A percentile compares a stretch with the other conserved stretches of the same genome.
Conservation (phyloP, 2,329 filamentous ascomycete species). For the Pseudocercospora cruenta region DNA sequence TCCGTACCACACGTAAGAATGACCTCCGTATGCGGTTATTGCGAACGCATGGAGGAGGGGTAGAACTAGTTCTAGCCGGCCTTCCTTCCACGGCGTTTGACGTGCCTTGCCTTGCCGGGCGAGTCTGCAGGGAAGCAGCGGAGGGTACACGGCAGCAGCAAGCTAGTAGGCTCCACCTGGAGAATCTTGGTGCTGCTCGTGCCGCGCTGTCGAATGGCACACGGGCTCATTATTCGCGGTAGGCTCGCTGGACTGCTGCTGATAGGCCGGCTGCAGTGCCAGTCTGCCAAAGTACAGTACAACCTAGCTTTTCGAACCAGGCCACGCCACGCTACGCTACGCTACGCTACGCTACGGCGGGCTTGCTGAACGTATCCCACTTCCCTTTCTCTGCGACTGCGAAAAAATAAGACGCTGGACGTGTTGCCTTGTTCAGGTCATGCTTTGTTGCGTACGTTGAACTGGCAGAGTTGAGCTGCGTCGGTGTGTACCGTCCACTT, state of each 20-base stretch:
- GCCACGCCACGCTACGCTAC: neutral
- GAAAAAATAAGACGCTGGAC: neutral
- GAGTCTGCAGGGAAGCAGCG: neutral
- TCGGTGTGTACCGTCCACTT: neutral
- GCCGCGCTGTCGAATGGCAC: neutral
- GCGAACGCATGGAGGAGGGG: neutral
- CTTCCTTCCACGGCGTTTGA: too few species aligned
- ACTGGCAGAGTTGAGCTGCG: neutral
- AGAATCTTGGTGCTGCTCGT: neutral
- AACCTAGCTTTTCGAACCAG: neutral
- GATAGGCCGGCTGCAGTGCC: neutral
- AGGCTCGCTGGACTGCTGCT: neutral
- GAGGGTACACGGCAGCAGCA: neutral
- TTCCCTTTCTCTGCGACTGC: neutral
- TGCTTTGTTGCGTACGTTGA: slow-evolving; percentile 1
- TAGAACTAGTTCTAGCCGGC: too few species aligned
- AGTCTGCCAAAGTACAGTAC: neutral
- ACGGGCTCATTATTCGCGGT: neutral
- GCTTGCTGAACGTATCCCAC: neutral
- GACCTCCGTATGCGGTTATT: neutral
- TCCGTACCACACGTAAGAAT: slow-evolving; percentile 5
- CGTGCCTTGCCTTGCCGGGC: too few species aligned
- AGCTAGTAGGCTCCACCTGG: neutral
- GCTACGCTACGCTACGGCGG: neutral
- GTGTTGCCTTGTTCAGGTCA: slow-evolving; percentile 3